Evolutionary conservation across 2,329 filamentous ascomycete species (phyloP).

Genomic region (Gaeumannomyces tritici): DNA sequence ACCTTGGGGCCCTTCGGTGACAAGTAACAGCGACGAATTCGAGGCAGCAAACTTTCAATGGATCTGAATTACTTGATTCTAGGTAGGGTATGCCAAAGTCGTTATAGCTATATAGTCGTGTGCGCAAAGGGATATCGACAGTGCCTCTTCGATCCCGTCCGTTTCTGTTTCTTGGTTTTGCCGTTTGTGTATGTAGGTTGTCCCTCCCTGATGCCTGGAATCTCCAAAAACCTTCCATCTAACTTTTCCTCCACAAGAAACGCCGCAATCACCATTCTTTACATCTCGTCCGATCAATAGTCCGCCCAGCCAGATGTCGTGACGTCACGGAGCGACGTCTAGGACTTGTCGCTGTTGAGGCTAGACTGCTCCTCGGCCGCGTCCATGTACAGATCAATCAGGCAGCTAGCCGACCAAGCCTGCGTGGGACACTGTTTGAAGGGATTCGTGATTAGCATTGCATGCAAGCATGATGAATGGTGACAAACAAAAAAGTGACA

Average conservation of each 20-base stretch:
- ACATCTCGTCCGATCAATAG: neutral
- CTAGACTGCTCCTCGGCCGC: slow-evolving; percentile 46
- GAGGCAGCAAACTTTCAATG: neutral
- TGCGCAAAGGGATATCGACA: neutral
- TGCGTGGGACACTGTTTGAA: slow-evolving; percentile 73
- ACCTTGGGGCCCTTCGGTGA: no score
- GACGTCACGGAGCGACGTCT: neutral
- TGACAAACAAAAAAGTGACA: slow-evolving; percentile 21
- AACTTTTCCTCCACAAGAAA: neutral
- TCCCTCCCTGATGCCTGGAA: no score
- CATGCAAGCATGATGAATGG: neutral
- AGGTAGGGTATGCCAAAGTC: neutral
- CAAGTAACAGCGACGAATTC: neutral
- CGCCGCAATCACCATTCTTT: neutral
- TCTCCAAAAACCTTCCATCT: neutral
- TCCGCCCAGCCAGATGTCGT: no score
- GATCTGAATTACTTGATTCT: neutral
- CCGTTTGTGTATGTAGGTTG: neutral
- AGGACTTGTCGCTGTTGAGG: neutral
- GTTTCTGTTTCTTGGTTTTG: neutral
- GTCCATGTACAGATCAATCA: slow-evolving; percentile 95
- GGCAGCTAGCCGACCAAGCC: slow-evolving; percentile 88
- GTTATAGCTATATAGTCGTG: neutral
- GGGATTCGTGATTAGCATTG: neutral
- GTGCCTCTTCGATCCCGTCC: neutral